Conservation (phyloP, 306 rosid genomes). For the Leucaena leucocephala region DNA sequence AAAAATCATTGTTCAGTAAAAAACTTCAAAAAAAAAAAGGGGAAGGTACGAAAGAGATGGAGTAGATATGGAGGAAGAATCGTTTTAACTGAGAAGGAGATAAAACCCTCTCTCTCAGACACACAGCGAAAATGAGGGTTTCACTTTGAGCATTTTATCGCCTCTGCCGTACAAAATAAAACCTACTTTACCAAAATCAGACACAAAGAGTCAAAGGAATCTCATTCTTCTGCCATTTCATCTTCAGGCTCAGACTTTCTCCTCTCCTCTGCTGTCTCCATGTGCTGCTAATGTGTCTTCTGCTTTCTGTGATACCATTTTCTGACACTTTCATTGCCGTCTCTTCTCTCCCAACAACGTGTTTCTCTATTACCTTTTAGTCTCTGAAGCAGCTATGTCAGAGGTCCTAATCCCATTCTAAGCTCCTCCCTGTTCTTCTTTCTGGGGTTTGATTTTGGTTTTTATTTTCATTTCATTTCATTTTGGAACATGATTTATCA, state of each 20-base stretch:
- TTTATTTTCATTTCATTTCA: background rate
- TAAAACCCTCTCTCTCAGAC: conserved; percentile 11
- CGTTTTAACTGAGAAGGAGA: background rate
- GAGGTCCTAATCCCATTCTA: conserved; percentile 34
- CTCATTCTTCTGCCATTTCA: conserved; percentile 40
- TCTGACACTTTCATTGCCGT: conserved; percentile 33
- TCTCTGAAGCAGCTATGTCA: conserved; percentile 43
- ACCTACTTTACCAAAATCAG: conserved; percentile 73
- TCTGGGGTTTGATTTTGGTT: background rate
- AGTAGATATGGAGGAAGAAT: background rate
- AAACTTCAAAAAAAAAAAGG: background rate
- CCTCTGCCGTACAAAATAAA: conserved; percentile 40
- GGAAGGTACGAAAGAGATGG: background rate
- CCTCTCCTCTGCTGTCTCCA: conserved; percentile 20
- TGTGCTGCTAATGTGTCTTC: conserved; percentile 20
- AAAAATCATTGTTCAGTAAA: background rate
- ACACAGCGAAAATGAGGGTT: conserved; percentile 25
- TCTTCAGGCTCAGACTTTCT: conserved; percentile 17
- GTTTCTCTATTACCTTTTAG: conserved; percentile 27
- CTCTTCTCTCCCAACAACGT: conserved; percentile 25
- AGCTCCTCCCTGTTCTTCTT: background rate
- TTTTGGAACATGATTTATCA: background rate
- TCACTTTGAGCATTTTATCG: conserved; percentile 33
- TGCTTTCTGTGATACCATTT: conserved; percentile 1
- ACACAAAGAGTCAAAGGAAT: conserved; percentile 43